Conservation (phyloP, 495 filamentous ascomycete genomes). For the Xylaria intraflava region DNA sequence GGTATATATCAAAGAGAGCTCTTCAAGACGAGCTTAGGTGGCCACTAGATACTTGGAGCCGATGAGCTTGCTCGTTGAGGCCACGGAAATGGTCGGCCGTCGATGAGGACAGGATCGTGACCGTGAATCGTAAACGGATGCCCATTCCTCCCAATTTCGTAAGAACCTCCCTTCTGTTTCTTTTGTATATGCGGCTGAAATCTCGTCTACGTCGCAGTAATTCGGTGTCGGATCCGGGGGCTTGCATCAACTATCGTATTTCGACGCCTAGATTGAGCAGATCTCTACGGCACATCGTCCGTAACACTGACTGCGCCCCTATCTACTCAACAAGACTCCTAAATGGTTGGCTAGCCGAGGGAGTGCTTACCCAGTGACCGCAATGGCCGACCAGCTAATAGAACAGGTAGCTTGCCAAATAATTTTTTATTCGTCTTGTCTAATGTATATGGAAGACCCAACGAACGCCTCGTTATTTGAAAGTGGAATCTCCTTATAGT, state of each 20-base stretch:
- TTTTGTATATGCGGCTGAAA: not conserved
- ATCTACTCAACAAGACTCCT: not conserved
- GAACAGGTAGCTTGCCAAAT: too few species aligned
- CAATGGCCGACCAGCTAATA: too few species aligned
- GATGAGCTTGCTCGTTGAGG: constrained; percentile 35
- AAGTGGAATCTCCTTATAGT: not conserved
- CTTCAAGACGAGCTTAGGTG: not conserved
- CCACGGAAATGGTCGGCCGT: constrained; percentile 44
- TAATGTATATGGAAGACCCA: not conserved
- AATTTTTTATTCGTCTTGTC: not conserved
- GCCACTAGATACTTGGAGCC: constrained; percentile 44
- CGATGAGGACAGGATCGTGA: constrained; percentile 31
- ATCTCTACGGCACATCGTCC: constrained; percentile 55
- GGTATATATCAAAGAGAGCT: too few species aligned
- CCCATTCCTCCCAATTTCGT: constrained; percentile 12
- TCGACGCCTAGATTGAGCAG: constrained; percentile 59
- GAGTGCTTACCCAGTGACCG: too few species aligned
- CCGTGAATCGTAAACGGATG: constrained; percentile 32
- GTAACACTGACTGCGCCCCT: constrained; percentile 45
- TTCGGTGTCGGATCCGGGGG: constrained; percentile 56
- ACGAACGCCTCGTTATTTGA: not conserved
- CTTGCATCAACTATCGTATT: constrained; percentile 64
- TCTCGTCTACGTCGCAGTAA: not conserved
- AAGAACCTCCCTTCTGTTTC: not conserved
- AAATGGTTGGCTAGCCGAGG: too few species aligned